phyloP scores from a whole-genome alignment of 1,284 basidiomycete species.

The Naganishia liquefaciens region DNA sequence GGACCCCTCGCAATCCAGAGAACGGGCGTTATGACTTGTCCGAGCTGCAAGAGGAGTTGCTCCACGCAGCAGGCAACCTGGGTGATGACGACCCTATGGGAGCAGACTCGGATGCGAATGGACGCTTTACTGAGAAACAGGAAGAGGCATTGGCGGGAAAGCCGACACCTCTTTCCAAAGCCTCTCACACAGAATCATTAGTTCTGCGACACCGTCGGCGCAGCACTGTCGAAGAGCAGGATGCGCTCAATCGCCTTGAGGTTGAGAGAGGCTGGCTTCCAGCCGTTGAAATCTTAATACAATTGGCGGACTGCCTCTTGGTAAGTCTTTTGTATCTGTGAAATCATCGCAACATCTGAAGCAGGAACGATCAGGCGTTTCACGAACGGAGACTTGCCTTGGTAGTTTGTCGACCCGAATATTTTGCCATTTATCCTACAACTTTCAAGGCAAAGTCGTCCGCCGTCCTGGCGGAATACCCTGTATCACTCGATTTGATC shows the following conservation, averaged over 20 bases:
- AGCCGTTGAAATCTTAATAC: slow-evolving; percentile 36
- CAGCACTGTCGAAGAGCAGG: slow-evolving; percentile 2
- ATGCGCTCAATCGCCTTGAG: slow-evolving; percentile 15
- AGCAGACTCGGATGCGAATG: neutral
- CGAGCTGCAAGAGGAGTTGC: slow-evolving; percentile 9
- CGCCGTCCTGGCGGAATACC: slow-evolving; percentile 25
- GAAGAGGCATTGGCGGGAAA: neutral
- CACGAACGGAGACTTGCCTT: slow-evolving; percentile 40
- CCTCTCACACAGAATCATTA: neutral
- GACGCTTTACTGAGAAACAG: neutral
- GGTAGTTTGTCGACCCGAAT: slow-evolving; percentile 40
- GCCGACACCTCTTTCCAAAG: neutral
- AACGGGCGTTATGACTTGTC: slow-evolving; percentile 1
- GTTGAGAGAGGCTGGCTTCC: slow-evolving; percentile 19
- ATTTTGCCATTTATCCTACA: slow-evolving; percentile 35
- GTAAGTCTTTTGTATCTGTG: slow-evolving; percentile 32
- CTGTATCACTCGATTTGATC: slow-evolving; percentile 11
- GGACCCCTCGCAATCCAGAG: too few relatives aligned
- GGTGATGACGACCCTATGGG: neutral
- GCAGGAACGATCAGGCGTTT: slow-evolving; percentile 35
- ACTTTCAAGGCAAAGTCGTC: slow-evolving; percentile 27
- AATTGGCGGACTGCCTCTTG: slow-evolving; percentile 36
- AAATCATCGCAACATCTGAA: neutral
- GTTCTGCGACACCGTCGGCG: neutral
- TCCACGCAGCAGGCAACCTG: neutral